Conservation (phyloP, 129 eudicot genomes). For the Smallanthus sonchifolius region DNA sequence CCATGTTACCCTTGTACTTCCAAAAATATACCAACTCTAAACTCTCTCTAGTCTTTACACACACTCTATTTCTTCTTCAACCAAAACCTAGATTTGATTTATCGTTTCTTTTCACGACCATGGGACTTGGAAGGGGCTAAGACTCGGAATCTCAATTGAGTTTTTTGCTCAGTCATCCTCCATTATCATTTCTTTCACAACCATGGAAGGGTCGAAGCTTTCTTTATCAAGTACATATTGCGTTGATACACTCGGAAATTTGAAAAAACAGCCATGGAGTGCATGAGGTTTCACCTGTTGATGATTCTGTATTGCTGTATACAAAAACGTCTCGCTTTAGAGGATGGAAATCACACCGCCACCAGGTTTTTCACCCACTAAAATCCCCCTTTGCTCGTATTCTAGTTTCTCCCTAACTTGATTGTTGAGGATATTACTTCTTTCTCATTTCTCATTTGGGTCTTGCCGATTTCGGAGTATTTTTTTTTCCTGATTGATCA, state of each 20-base stretch:
- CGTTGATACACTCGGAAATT: not conserved
- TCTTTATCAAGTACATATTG: not conserved
- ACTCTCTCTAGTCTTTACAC: too few species aligned
- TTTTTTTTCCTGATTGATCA: conserved; percentile 11
- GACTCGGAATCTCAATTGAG: too few species aligned
- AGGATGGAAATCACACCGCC: conserved; percentile 77
- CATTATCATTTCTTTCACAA: too few species aligned
- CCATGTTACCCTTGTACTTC: too few species aligned
- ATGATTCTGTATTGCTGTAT: conserved; percentile 26
- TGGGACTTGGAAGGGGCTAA: too few species aligned
- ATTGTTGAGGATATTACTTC: not conserved
- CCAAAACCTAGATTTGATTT: too few species aligned
- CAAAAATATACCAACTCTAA: too few species aligned
- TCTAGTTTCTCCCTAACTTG: not conserved
- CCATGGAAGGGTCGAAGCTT: too few species aligned
- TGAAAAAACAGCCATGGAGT: conserved; percentile 41
- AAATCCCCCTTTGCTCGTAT: not conserved
- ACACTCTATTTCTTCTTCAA: too few species aligned
- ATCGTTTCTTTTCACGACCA: too few species aligned
- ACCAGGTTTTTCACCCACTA: conserved; percentile 64
- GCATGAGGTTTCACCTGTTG: too few species aligned
- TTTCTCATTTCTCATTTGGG: conserved; percentile 21
- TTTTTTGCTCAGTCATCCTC: too few species aligned
- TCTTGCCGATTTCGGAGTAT: not conserved
- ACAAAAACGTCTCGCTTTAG: conserved; percentile 39